Conservation (phyloP, 1,284 basidiomycete species). For the Trametes pubescens region DNA sequence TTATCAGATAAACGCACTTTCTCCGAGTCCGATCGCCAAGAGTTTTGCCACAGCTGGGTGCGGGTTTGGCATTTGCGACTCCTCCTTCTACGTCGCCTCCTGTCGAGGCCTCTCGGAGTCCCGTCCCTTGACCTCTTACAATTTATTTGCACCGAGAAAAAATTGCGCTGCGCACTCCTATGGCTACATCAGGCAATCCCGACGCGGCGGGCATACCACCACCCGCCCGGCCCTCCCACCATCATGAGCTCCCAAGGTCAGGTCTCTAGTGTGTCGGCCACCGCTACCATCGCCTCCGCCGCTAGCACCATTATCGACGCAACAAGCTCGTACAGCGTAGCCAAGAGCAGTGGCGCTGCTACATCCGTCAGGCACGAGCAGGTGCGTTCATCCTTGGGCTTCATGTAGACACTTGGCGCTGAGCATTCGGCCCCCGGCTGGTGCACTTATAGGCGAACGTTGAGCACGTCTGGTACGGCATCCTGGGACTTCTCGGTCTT, state of each 20-base stretch:
- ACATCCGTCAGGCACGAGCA: slow-evolving; percentile 3
- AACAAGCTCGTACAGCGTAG: slow-evolving; percentile 12
- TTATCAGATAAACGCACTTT: slow-evolving; percentile 9
- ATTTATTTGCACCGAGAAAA: slow-evolving; percentile 2
- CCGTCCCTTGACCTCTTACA: background rate
- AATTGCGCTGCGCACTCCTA: background rate
- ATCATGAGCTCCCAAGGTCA: slow-evolving; percentile 11
- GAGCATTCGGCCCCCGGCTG: background rate
- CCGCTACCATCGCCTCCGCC: slow-evolving; percentile 7
- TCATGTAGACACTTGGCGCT: background rate
- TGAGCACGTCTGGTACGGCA: slow-evolving; percentile 39
- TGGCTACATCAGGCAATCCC: slow-evolving; percentile 4
- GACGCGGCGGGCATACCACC: slow-evolving; percentile 3
- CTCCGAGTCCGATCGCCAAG: slow-evolving; percentile 3
- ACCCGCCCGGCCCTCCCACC: slow-evolving; percentile 3
- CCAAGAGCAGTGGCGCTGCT: slow-evolving; percentile 20
- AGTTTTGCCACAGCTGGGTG: background rate
- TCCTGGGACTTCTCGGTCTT: slow-evolving; percentile 32
- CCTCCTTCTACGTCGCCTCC: background rate
- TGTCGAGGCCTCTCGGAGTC: background rate
- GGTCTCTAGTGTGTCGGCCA: background rate
- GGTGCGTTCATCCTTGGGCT: slow-evolving; percentile 6
- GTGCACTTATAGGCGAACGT: slow-evolving; percentile 33
- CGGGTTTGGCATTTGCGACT: background rate
- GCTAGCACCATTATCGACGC: slow-evolving; percentile 15